These are phyloP conservation scores for Aegilops longissima DNA, from an alignment of 176 grass and related monocot species.

Conservation along the genomic window DNA sequence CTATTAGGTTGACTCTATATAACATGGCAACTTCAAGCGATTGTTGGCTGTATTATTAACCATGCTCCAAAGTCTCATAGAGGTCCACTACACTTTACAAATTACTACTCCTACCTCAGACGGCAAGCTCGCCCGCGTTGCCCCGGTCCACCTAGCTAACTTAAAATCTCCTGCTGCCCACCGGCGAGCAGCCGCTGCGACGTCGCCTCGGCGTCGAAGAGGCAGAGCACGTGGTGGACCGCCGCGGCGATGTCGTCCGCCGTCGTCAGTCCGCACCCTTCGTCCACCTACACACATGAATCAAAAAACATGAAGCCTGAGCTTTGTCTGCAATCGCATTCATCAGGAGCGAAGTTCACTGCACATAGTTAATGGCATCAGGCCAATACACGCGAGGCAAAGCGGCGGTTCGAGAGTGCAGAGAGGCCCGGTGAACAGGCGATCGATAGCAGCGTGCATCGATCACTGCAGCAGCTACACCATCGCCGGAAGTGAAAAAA, in stretches of 20 bases:
- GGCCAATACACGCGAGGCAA: not conserved
- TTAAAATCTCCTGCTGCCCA: not conserved
- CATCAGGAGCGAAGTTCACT: not conserved
- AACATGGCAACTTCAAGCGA: too few species aligned
- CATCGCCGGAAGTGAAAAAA: not conserved
- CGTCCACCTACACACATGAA: constrained; percentile 60
- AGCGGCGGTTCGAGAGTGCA: not conserved
- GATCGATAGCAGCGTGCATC: not conserved
- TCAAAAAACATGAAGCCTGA: not conserved
- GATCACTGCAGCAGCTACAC: not conserved
- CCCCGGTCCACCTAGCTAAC: not conserved
- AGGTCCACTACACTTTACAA: constrained; percentile 30
- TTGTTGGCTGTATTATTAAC: too few species aligned
- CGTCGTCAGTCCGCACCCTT: constrained; percentile 63
- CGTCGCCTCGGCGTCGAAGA: constrained; percentile 57
- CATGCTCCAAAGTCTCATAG: not conserved
- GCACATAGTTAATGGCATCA: not conserved
- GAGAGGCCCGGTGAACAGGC: not conserved
- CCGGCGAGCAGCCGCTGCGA: constrained; percentile 25
- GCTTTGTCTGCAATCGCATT: not conserved
- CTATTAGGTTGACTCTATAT: too few species aligned
- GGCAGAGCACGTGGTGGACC: constrained; percentile 64
- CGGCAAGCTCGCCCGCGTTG: not conserved
- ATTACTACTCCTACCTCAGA: not conserved
- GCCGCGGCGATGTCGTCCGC: constrained; percentile 87